Conservation (phyloP, 2,329 filamentous ascomycete species). For the Aspergillus pseudoviridinutans region DNA sequence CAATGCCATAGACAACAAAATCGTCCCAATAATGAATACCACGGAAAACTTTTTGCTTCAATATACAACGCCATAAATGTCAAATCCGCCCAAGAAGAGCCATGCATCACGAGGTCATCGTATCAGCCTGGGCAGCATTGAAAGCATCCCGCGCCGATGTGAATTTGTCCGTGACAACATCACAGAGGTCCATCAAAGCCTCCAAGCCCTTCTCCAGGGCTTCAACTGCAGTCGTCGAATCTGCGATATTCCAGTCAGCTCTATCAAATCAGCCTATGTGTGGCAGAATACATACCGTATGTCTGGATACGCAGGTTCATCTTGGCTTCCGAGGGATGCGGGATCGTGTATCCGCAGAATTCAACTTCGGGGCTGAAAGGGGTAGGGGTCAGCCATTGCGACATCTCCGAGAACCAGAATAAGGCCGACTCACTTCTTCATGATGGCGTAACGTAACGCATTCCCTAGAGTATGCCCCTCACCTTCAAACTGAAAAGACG, state of each 20-base stretch:
- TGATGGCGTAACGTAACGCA: constrained; percentile 88
- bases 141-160: constrained; percentile 63
- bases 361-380: constrained; percentile 78
- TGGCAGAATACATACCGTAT: constrained; percentile 61
- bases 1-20: background rate
- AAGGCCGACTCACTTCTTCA: constrained; percentile 77
- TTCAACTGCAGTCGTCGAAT: constrained; percentile 73
- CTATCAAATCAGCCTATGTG: background rate
- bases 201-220: constrained; percentile 85
- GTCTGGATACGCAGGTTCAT: constrained; percentile 99
- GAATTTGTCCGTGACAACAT: constrained; percentile 91
- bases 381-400: constrained; percentile 9
- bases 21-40: constrained; percentile 7
- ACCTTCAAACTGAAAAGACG: constrained; percentile 89
- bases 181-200: constrained; percentile 87
- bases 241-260: constrained; percentile 43
- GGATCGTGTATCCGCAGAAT: constrained; percentile 97
- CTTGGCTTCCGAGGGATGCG: constrained; percentile 89
- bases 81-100: constrained; percentile 9
- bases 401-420: background rate
- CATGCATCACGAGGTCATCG: constrained; percentile 28
- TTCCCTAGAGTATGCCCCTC: constrained; percentile 97
- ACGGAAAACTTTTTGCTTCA: background rate
- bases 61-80: constrained; percentile 4
- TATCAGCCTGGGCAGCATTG: constrained; percentile 34